Base-by-base conservation (phyloP, 495 filamentous ascomycete genomes). In the Tuber umbilicatum region DNA sequence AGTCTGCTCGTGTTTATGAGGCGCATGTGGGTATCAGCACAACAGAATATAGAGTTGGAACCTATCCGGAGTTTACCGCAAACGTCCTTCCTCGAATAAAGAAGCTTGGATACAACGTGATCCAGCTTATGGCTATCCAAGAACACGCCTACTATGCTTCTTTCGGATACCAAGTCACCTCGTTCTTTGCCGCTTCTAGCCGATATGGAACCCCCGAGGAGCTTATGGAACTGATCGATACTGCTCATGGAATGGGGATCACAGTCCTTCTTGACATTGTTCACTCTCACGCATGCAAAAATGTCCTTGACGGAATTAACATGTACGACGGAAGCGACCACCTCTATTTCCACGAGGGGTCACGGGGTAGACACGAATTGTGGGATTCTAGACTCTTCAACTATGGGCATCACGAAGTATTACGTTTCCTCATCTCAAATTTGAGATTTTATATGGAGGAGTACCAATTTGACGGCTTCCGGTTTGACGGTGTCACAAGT, bases 371-470 rank as follows among this genome's bases (percentile, higher is more conserved):
- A 60, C 95, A 99, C 81, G 93, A 97, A 43, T 87, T 93, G 40
- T 99, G 95, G 95, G 96, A 98, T 83, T 96, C 92, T 80, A 89
- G 95, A 71, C 85, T 99, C 68, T 99, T 98, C 87, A 99, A 99
- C 86, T 99, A 97, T 83, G 94, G 93, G 50, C 88, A 88, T 76
- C 94, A 99, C 82, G 95, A 99, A 83, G 95, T 99, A 43, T 83
- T 99, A 81, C 88, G 95, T 37, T 99, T 99, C 84, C 86, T 99
- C 73, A 85, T 99, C 67, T 97, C 93, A 84, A 99, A 99, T 83
- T 86, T 99, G 74, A 89, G 96, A 38, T 99, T 97, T 86, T 99
- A 96, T 92, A 97, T 99, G 94, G 95, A 99, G 73, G 94, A 97
- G 82, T 99, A 97, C 81, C 83, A 88, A 70, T 97, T 99, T 83